phyloP scores from a whole-genome alignment of 176 grass and related monocot species.

The Ampelocalamus luodianensis region DNA sequence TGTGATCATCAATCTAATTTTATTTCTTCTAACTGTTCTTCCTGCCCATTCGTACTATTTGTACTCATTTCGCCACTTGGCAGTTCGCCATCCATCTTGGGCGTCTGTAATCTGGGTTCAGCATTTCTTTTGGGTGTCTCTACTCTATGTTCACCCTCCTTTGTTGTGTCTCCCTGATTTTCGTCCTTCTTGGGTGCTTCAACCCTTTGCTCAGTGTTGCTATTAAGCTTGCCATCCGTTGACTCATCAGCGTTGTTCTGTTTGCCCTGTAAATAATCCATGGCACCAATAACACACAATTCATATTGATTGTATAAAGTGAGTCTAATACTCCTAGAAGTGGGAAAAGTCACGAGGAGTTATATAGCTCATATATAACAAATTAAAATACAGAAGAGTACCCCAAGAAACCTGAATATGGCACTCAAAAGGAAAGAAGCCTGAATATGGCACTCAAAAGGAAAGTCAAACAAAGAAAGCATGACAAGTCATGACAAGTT shows the following conservation, averaged over 20 bases:
- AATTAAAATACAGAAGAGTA: conserved; percentile 10
- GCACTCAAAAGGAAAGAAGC: no score
- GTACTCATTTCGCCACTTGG: neutral
- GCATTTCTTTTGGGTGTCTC: conserved; percentile 33
- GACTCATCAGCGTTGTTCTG: conserved; percentile 49
- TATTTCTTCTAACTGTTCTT: conserved; percentile 49
- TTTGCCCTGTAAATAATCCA: conserved; percentile 53
- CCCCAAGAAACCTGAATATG: conserved; percentile 5
- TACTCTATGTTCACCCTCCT: conserved; percentile 26
- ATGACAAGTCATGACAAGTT: neutral
- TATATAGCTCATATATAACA: neutral
- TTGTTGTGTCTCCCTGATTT: conserved; percentile 30
- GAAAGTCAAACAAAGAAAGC: neutral
- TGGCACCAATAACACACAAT: conserved; percentile 6
- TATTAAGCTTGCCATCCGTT: conserved; percentile 43
- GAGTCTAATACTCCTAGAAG: neutral
- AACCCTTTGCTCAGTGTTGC: conserved; percentile 35
- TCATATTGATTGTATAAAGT: neutral
- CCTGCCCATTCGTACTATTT: conserved; percentile 27
- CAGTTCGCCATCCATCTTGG: conserved; percentile 32
- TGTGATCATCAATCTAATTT: conserved; percentile 48
- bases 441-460: neutral
- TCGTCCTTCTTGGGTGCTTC: conserved; percentile 46
- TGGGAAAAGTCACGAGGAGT: neutral
- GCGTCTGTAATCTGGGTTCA: conserved; percentile 36